Evolutionary conservation across 192 early-diverging fungal genomes (phyloP), one percentile per base, ranked within the genome.

Genomic region (Coemansia sp.): DNA sequence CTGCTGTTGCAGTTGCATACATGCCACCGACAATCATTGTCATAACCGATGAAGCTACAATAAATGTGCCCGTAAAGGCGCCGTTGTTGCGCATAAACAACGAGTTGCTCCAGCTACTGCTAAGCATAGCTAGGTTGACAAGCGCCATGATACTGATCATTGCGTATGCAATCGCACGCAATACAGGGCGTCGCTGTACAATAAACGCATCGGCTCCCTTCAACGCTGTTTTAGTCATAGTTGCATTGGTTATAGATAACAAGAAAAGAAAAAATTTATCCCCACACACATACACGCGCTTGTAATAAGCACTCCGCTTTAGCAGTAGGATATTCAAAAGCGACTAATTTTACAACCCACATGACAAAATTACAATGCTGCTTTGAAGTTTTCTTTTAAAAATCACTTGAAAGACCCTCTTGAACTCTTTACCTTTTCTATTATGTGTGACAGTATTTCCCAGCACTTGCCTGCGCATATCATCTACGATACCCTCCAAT

Each of bases 41-140:
- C 5, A 56, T 34, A 8, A 71, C 38, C 0, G 64, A 53, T 3
- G 63, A 58, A 11, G 67, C 41, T 0, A 59, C 47, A n/a, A 60
- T 49, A n/a, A 66, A 42, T 2, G 51, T 42, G 0, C 69, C 75
- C 0, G 56, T 53, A 23, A 78, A 61, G n/a, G 60, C 58, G 20
- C 75, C 75, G 58, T 64, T 53, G 30, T 62, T 51, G 2, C 69
- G 68, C 75, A 78, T 78, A 54, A 78, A 78, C 57, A 34, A 30
- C 0, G 67, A 46, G 40, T 51, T 71, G 57, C 53, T 57, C 75
- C 75, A 78, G 51, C 60, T 68, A 60, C 59, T 66, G 50, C 68
- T 52, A 1, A 68, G 43, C 67, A 78, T 66, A 6, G 48, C 56
- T 49, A 71, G 31, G 54, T 78, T 64, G 11, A 71, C 21, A 15